Evolutionary conservation across 306 rosid species (phyloP), one percentile per base, ranked within the genome.

Genomic region (Trichosanthes truncata): DNA sequence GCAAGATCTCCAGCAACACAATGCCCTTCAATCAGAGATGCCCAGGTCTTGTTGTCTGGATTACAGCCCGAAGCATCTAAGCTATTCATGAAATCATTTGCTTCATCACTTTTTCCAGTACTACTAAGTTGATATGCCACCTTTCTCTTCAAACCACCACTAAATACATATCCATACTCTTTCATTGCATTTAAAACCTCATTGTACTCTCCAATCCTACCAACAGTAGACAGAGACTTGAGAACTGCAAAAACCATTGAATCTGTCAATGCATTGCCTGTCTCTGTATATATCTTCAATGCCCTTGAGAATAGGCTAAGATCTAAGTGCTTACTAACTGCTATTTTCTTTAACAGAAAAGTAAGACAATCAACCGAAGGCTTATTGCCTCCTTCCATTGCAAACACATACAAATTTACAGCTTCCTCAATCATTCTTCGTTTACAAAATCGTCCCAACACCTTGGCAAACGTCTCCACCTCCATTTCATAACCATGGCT

Each of bases 321-420:
- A 85, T 92, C 90, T 55, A 95, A 83, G 76, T 86, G 77, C 83
- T 89, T 86, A 36, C 45, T 48, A 23, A 84, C 56, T 23, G 43
- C 92, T 84, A 89, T 82, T 81, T 91, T 93, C 80, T 74, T 90
- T 86, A 92, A 74, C 78, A 93, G 78, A 78, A 87, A 88, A 55
- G 82, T 87, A 75, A 88, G 89, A 71, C 90, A 85, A 62, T 74
- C 48, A 2, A 11, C 49, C 0, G 84, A 68, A 84, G 97, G 97
- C 79, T 90, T 90, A 72, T 85, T 84, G 2, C 36, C 80, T 41
- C 97, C 96, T 7, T 86, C 83, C 95, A 92, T 87, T 26, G 97
- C 93, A 79, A 91, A 88, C 79, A 90, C 97, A 80, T 93, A 95
- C 80, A 91, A 84, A 49, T 87, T 88, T 65, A 95, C 93, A 66